Conservation (phyloP, 2,329 filamentous ascomycete species). For the Stagonosporopsis cucurbitacearum region DNA sequence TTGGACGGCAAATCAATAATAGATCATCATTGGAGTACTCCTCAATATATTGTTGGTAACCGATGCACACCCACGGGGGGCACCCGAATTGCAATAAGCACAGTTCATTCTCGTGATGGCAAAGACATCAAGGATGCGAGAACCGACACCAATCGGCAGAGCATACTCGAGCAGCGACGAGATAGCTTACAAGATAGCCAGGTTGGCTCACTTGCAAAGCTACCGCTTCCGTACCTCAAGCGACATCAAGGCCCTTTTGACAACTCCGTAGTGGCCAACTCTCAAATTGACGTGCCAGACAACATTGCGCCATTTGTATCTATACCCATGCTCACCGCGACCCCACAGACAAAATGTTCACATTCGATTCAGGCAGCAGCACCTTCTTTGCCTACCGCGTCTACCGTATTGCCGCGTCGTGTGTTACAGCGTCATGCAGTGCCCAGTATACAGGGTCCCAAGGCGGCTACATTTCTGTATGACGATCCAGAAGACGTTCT, state of each 20-base stretch:
- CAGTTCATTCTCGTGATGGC: not conserved
- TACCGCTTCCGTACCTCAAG: conserved; percentile 8
- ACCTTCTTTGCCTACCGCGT: not conserved
- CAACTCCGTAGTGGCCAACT: not conserved
- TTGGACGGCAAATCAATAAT: conserved; percentile 22
- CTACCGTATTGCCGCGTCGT: conserved; percentile 1
- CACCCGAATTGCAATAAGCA: not conserved
- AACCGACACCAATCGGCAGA: not conserved
- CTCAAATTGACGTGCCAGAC: conserved; percentile 9
- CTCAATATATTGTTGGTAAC: conserved; percentile 14
- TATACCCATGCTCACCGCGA: not conserved
- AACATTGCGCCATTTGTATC: not conserved
- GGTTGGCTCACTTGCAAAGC: not conserved
- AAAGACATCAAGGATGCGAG: not conserved
- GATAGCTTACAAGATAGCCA: conserved; percentile 2
- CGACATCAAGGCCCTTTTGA: conserved; percentile 1
- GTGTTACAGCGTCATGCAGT: conserved; percentile 7
- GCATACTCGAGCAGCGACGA: not conserved
- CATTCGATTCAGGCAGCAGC: not conserved
- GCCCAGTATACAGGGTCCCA: conserved; percentile 27
- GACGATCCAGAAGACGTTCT: conserved; percentile 34
- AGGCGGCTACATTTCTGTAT: conserved; percentile 24
- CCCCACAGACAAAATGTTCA: not conserved
- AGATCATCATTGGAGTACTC: conserved; percentile 26
- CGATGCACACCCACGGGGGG: too few relatives aligned